A percentile compares a stretch with the other conserved stretches of the same genome.
Evolutionary conservation across 108 stramenopile genomes (phyloP).

Genomic region (Schizochytrium sp.): DNA sequence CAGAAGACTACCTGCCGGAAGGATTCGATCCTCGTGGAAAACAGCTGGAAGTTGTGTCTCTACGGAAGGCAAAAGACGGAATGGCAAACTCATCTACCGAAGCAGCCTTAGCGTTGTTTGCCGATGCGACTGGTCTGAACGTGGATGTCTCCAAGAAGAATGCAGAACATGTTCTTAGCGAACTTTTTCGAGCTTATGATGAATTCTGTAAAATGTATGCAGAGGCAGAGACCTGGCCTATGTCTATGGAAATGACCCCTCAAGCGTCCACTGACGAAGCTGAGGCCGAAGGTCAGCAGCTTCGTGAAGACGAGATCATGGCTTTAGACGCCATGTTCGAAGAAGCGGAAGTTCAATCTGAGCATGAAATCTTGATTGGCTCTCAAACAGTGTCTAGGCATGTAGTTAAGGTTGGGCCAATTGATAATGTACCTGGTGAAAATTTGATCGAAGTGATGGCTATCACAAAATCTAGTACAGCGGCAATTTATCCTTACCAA

Average conservation of each 20-base stretch:
- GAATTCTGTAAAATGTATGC: neutral
- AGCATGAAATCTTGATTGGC: neutral
- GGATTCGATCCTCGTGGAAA: slow-evolving; percentile 51
- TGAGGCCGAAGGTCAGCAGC: slow-evolving; percentile 31
- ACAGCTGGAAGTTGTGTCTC: slow-evolving; percentile 42
- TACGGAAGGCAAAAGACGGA: slow-evolving; percentile 15
- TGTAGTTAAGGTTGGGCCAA: neutral
- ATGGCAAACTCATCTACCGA: slow-evolving; percentile 31
- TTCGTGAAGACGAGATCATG: slow-evolving; percentile 46
- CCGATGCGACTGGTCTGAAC: neutral
- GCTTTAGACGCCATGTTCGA: slow-evolving; percentile 41
- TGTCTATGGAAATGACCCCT: neutral
- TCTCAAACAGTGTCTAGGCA: slow-evolving; percentile 9
- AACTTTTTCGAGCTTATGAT: neutral
- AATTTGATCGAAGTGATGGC: neutral
- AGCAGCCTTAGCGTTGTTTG: neutral
- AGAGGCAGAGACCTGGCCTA: slow-evolving; percentile 7
- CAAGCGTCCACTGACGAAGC: neutral
- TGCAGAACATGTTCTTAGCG: neutral
- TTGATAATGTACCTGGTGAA: slow-evolving; percentile 19
- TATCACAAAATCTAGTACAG: neutral
- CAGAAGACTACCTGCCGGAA: slow-evolving; percentile 37
- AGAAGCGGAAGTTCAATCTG: slow-evolving; percentile 7
- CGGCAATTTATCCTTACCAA: slow-evolving; percentile 18
- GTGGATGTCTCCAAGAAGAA: neutral